Evolutionary conservation across 2,329 filamentous ascomycete species (phyloP).

Genomic region (Hyphodiscus sp.): DNA sequence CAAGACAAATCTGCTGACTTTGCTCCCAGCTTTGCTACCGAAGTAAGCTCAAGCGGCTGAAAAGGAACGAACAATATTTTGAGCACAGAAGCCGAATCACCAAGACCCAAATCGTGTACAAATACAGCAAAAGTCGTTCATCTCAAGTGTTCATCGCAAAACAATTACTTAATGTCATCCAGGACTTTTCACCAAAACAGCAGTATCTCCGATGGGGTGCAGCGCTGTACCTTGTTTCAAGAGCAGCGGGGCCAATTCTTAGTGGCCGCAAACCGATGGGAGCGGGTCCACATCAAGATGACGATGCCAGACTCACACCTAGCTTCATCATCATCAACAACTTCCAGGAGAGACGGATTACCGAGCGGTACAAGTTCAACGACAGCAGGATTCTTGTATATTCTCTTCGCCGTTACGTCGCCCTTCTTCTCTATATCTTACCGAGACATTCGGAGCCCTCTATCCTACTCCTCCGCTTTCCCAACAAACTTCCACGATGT

Average conservation of each 20-base stretch:
- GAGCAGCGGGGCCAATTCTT: too few species aligned
- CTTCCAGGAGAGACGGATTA: background rate
- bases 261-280: too few species aligned
- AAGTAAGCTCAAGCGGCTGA: too few species aligned
- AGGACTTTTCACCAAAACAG: background rate
- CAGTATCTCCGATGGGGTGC: background rate
- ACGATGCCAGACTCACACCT: background rate
- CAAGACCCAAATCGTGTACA: too few species aligned
- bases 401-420: background rate
- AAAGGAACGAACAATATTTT: too few species aligned
- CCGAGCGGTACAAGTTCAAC: background rate
- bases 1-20: too few species aligned
- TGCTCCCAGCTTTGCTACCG: too few species aligned
- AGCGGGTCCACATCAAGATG: too few species aligned
- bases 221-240: background rate
- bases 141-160: too few species aligned
- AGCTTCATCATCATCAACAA: background rate
- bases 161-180: background rate
- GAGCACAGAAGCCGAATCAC: too few species aligned
- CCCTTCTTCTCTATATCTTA: background rate
- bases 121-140: too few species aligned
- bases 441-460: background rate
- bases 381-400: background rate
- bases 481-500: slow-evolving; percentile 18
- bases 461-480: background rate